These are phyloP conservation scores for Parascedosporium putredinis DNA, from an alignment of 2,329 filamentous ascomycete species.

Conservation along the genomic window DNA sequence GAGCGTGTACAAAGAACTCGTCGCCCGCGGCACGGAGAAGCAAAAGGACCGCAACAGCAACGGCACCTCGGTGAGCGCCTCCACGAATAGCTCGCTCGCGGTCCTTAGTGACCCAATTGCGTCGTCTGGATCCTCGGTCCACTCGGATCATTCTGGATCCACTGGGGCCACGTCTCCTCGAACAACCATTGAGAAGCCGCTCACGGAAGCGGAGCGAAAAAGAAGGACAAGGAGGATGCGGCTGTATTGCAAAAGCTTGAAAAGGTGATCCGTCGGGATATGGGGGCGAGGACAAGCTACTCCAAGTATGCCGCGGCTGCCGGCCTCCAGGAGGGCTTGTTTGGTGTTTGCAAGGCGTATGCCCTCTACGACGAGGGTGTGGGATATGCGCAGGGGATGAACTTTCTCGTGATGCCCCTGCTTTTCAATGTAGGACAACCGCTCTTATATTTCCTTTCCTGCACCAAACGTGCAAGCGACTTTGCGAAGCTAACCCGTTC, in stretches of 20 bases:
- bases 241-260: constrained; percentile 71
- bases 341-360: constrained; percentile 95
- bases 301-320: constrained; percentile 90
- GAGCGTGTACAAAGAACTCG: constrained; percentile 71
- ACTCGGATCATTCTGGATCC: constrained; percentile 62
- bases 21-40: constrained; percentile 70
- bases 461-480: neutral
- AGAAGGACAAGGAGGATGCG: constrained; percentile 68
- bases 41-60: constrained; percentile 55
- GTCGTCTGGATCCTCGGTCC: constrained; percentile 77
- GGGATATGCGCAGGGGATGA: constrained; percentile 97
- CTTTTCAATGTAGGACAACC: constrained; percentile 68
- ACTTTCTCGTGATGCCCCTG: constrained; percentile 93
- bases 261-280: constrained; percentile 80
- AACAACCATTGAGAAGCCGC: constrained; percentile 40
- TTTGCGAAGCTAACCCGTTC: too few relatives aligned
- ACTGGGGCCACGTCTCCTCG: constrained; percentile 48
- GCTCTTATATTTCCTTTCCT: neutral
- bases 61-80: constrained; percentile 38
- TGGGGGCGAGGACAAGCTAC: constrained; percentile 88
- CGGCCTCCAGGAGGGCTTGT: constrained; percentile 85
- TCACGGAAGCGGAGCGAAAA: constrained; percentile 57
- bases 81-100: constrained; percentile 44
- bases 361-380: constrained; percentile 90
- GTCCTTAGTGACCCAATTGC: constrained; percentile 55